A percentile compares a stretch with the other conserved stretches of the same genome.
phyloP scores from a whole-genome alignment of 2,329 filamentous ascomycete genomes.

The Metarhizium anisopliae region DNA sequence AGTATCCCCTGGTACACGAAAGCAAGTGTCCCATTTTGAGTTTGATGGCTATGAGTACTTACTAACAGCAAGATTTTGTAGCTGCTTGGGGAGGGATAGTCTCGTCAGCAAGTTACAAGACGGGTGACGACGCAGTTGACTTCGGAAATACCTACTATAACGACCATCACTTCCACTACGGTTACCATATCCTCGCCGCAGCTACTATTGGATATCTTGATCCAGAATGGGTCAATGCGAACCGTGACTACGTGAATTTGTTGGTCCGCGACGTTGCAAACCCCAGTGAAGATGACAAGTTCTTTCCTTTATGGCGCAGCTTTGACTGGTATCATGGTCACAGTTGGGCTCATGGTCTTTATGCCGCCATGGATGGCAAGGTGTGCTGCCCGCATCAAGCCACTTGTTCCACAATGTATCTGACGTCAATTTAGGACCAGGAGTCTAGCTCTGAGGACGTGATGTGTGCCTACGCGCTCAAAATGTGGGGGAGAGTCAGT shows the following conservation, averaged over 20 bases:
- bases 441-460: constrained; percentile 88
- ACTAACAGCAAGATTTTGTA: constrained; percentile 18
- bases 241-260: constrained; percentile 73
- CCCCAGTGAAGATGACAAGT: constrained; percentile 57
- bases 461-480: constrained; percentile 78
- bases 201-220: constrained; percentile 77
- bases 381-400: constrained; percentile 20
- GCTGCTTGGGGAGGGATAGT: constrained; percentile 72
- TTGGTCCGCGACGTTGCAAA: constrained; percentile 80
- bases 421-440: constrained; percentile 40
- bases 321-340: constrained; percentile 97
- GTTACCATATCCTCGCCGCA: constrained; percentile 82
- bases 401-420: background rate
- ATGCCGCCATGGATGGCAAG: constrained; percentile 63
- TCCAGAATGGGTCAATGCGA: constrained; percentile 60
- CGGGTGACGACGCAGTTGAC: constrained; percentile 61
- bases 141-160: constrained; percentile 89
- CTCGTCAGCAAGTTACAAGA: constrained; percentile 63
- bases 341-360: constrained; percentile 81
- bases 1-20: constrained; percentile 57
- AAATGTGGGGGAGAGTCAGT: constrained; percentile 82
- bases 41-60: background rate
- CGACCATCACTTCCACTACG: constrained; percentile 68
- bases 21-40: constrained; percentile 29
- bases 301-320: constrained; percentile 71